These are phyloP conservation scores for Sarocladiaceae sp. DNA, from an alignment of 2,329 filamentous ascomycete species.

Conservation along the genomic window DNA sequence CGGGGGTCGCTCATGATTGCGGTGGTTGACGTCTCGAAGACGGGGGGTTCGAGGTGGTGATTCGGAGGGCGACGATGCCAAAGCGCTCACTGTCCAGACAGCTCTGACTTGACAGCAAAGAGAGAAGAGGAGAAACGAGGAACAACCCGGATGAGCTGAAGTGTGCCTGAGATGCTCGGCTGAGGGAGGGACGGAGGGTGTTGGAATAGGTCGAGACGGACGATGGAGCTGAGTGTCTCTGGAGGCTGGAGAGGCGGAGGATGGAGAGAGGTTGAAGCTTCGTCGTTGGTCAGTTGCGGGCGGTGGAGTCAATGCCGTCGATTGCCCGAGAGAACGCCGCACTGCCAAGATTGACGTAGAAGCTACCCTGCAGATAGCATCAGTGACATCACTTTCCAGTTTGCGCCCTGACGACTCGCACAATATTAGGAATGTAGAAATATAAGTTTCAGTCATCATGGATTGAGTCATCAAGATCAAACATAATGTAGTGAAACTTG, in stretches of 20 bases:
- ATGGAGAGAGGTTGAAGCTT: conserved; percentile 6
- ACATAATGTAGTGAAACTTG: too few relatives aligned
- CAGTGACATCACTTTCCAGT: conserved; percentile 14
- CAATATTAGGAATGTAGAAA: too few relatives aligned
- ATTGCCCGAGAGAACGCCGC: conserved; percentile 9
- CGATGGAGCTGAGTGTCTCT: neutral
- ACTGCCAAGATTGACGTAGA: conserved; percentile 2
- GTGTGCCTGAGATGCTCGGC: neutral
- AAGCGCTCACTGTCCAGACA: conserved; percentile 8
- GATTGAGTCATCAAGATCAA: too few relatives aligned
- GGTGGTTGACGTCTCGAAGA: conserved; percentile 13
- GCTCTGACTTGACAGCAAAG: neutral
- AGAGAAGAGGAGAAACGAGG: neutral
- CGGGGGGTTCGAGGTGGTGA: conserved; percentile 10
- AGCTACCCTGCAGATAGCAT: neutral
- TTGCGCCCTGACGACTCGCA: too few relatives aligned
- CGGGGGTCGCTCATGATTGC: conserved; percentile 51
- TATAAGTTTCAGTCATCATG: too few relatives aligned
- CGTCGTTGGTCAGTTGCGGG: conserved; percentile 8
- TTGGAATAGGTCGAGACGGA: conserved; percentile 7
- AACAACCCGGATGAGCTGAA: neutral
- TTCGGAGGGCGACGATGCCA: conserved; percentile 9
- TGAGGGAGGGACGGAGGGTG: neutral
- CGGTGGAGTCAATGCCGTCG: conserved; percentile 5
- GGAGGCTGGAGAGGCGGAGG: conserved; percentile 12